A percentile compares a stretch with the other conserved stretches of the same genome.
phyloP scores from a whole-genome alignment of 148 eudicot genomes.

The Rhododendron mucronatum region DNA sequence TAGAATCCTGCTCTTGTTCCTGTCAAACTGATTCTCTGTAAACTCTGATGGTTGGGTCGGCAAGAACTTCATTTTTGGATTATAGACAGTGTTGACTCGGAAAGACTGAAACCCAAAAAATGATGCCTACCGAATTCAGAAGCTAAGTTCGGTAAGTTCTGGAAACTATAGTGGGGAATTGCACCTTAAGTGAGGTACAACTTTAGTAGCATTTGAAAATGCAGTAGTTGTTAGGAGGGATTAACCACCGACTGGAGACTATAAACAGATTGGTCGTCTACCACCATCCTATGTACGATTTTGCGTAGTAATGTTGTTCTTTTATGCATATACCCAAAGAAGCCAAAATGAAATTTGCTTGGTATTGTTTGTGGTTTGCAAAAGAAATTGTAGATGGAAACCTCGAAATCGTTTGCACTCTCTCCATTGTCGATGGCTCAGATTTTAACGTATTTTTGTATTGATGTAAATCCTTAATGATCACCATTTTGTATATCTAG shows the following conservation, averaged over 20 bases:
- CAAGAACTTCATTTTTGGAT: not conserved
- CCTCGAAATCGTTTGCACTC: not conserved
- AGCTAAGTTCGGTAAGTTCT: not conserved
- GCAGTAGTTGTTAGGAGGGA: not conserved
- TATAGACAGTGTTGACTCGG: not conserved
- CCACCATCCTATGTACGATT: not conserved
- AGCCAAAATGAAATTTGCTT: not conserved
- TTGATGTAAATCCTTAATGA: not conserved
- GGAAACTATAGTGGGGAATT: not conserved
- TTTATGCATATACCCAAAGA: not conserved
- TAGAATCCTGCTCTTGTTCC: not conserved
- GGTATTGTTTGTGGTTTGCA: not conserved
- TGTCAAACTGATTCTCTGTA: not conserved
- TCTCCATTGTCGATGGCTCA: not conserved
- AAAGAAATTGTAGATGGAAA: not conserved
- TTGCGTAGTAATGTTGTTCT: not conserved
- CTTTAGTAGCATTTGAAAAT: not conserved
- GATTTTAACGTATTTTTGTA: not conserved
- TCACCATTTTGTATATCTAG: slow-evolving; percentile 23
- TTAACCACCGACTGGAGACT: not conserved
- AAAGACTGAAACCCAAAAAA: not conserved
- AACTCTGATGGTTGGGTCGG: not conserved
- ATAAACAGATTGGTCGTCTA: not conserved
- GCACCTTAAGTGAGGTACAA: not conserved
- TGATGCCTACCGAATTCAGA: not conserved